These are phyloP conservation scores for Stephanodiscus triporus DNA, from an alignment of 108 stramenopile species.

Conservation along the genomic window DNA sequence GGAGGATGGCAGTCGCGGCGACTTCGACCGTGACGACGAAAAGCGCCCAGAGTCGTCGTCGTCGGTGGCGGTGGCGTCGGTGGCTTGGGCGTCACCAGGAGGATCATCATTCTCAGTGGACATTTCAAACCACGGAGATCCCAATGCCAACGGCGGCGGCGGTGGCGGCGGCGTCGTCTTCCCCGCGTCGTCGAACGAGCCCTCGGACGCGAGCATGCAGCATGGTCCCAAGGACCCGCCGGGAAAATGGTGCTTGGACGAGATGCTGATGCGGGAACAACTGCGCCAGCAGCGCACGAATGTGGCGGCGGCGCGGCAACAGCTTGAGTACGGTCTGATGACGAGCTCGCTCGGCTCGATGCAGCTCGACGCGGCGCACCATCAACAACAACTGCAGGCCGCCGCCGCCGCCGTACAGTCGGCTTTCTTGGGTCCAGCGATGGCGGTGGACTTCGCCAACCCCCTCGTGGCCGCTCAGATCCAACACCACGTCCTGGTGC, in stretches of 20 bases:
- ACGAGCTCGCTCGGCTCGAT: neutral
- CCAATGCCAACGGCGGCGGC: neutral
- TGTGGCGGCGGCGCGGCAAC: neutral
- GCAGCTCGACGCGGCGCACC: neutral
- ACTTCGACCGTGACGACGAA: neutral
- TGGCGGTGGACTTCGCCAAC: neutral
- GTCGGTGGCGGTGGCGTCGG: neutral
- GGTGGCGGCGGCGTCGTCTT: neutral
- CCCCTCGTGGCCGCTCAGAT: neutral
- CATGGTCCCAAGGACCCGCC: neutral
- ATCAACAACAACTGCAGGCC: neutral
- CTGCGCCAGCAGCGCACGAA: neutral
- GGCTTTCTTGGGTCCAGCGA: neutral
- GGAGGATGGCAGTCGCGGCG: neutral
- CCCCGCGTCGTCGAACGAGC: neutral
- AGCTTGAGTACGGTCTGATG: neutral
- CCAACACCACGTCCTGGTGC: neutral
- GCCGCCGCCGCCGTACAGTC: neutral
- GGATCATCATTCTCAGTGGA: neutral
- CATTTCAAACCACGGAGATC: neutral
- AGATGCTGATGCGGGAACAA: too few relatives aligned
- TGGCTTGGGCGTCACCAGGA: neutral
- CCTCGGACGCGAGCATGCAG: neutral
- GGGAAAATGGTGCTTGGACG: neutral
- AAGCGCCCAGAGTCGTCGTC: neutral